Conservation (phyloP, 441 rosid species). For the Gossypium gossypioides region DNA sequence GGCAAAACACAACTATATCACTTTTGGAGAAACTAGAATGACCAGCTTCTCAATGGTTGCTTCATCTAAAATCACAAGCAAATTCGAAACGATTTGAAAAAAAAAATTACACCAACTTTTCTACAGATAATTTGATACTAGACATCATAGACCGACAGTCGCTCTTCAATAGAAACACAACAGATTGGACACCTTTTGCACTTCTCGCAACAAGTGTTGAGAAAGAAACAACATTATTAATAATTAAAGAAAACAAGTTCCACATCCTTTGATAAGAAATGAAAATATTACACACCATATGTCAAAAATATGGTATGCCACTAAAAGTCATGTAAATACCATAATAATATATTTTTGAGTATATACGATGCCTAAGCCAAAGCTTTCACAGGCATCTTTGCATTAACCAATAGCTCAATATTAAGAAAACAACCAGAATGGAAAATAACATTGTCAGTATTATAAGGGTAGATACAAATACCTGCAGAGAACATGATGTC, state of each 20-base stretch:
- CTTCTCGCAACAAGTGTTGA: constrained; percentile 52
- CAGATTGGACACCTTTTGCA: constrained; percentile 58
- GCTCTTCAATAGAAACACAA: constrained; percentile 45
- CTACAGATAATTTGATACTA: constrained; percentile 17
- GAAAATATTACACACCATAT: background rate
- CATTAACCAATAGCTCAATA: background rate
- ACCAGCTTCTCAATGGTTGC: background rate
- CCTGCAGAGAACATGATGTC: constrained; percentile 61
- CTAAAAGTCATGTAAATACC: background rate
- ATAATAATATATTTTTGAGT: background rate
- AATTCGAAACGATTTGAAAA: background rate
- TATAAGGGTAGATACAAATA: constrained; percentile 14
- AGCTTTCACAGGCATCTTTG: background rate
- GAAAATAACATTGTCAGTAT: background rate
- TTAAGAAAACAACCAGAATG: background rate
- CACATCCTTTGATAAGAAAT: background rate
- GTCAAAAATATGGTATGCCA: background rate
- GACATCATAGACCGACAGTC: constrained; percentile 41
- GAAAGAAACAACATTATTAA: background rate
- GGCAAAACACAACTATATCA: background rate
- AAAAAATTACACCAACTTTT: background rate
- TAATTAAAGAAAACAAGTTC: background rate
- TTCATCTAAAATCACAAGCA: constrained; percentile 24
- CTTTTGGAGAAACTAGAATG: background rate
- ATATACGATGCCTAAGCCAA: background rate